phyloP scores from a whole-genome alignment of 1,139 yeast species.

The Tardiomyces digboiensis region DNA sequence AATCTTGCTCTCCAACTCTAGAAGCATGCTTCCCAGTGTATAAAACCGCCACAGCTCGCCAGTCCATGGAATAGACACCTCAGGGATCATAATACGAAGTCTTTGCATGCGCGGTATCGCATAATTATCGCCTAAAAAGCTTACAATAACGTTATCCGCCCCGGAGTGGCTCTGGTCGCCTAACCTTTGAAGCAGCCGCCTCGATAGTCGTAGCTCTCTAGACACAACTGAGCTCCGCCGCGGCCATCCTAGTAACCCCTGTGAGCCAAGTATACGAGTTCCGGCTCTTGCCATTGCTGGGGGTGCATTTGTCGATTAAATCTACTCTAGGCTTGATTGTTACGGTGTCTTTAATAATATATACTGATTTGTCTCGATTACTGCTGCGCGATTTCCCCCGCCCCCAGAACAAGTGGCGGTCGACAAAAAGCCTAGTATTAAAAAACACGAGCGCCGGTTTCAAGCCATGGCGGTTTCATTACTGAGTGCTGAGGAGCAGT shows the following conservation, averaged over 20 bases:
- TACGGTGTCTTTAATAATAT: not conserved
- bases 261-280: not conserved
- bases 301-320: not conserved
- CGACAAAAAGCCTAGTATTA: not conserved
- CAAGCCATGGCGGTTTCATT: not conserved
- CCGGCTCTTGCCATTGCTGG: not conserved
- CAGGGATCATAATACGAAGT: constrained; percentile 80
- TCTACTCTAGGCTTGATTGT: not conserved
- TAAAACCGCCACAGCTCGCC: constrained; percentile 49
- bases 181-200: not conserved
- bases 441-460: no score
- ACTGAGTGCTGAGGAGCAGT: not conserved
- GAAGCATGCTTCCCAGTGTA: constrained; percentile 65
- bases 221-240: not conserved
- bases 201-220: not conserved
- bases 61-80: constrained; percentile 86
- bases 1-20: constrained; percentile 51
- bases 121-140: constrained; percentile 42
- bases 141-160: not conserved
- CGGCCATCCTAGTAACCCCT: not conserved
- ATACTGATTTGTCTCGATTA: not conserved
- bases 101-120: constrained; percentile 36
- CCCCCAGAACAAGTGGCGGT: not conserved
- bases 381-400: not conserved
- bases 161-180: not conserved